Conservation (phyloP, 2,329 filamentous ascomycete genomes). For the Didymella sp. region DNA sequence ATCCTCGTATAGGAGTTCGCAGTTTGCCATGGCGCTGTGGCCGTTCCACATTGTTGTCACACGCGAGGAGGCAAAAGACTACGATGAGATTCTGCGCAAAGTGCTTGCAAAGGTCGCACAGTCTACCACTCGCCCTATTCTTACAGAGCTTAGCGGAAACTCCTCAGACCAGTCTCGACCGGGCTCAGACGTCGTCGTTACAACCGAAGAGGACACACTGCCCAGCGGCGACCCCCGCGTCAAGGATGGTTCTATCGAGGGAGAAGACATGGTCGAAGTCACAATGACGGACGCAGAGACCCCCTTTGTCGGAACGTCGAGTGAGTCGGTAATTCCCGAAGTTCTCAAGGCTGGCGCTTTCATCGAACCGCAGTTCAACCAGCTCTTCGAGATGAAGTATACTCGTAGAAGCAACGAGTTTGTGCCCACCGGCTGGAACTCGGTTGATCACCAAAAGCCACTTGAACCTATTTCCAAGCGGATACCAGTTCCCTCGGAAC, state of each 20-base stretch:
- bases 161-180: constrained; percentile 59
- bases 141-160: constrained; percentile 60
- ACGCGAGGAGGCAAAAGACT: constrained; percentile 71
- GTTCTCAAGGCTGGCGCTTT: constrained; percentile 63
- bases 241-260: constrained; percentile 78
- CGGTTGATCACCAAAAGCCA: constrained; percentile 64
- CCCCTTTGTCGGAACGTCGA: constrained; percentile 24
- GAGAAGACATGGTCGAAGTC: constrained; percentile 91
- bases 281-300: constrained; percentile 73
- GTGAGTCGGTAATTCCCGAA: constrained; percentile 33
- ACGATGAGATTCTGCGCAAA: constrained; percentile 80
- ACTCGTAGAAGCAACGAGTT: constrained; percentile 61
- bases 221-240: constrained; percentile 74
- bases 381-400: constrained; percentile 78
- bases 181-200: constrained; percentile 73
- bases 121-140: constrained; percentile 73
- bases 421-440: constrained; percentile 74
- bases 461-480: constrained; percentile 64
- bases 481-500: constrained; percentile 43
- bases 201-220: constrained; percentile 67
- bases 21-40: constrained; percentile 47
- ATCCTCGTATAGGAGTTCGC: constrained; percentile 42
- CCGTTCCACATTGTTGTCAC: constrained; percentile 79
- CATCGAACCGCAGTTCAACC: constrained; percentile 67
- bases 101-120: constrained; percentile 77